Evolutionary conservation across 192 early-diverging fungal species (phyloP).

Genomic region (Chytriomyces hyalinus): DNA sequence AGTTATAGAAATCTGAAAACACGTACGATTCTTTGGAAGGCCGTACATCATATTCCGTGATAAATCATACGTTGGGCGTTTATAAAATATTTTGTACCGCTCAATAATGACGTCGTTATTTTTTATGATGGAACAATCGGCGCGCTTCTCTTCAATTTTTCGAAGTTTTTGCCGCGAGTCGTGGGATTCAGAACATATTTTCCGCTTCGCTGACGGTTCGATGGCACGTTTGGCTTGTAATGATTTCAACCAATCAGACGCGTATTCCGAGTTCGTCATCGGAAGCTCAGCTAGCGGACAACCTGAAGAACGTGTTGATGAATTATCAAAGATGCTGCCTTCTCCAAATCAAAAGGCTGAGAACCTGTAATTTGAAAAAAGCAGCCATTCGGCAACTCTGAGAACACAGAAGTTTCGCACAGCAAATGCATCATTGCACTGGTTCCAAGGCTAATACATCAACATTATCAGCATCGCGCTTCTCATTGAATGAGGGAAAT

Average conservation of each 20-base stretch:
- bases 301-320: neutral
- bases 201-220: neutral
- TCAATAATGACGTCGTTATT: conserved; percentile 26
- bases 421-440: conserved; percentile 51
- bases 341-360: neutral
- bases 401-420: conserved; percentile 44
- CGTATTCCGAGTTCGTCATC: neutral
- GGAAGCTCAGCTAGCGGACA: neutral
- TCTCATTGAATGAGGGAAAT: neutral
- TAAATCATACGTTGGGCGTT: conserved; percentile 25
- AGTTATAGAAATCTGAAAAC: neutral
- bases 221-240: neutral
- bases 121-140: neutral
- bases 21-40: conserved; percentile 41
- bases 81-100: conserved; percentile 44
- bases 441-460: conserved; percentile 42
- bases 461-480: neutral
- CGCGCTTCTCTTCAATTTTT: neutral
- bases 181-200: neutral
- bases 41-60: conserved; percentile 32
- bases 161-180: neutral
- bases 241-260: conserved; percentile 5
- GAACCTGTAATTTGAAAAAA: conserved; percentile 51
- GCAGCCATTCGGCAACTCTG: conserved; percentile 33
- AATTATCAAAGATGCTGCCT: too few species aligned